Conservation (phyloP, 176 grass and related monocot species). For the Cenchrus purpureus region DNA sequence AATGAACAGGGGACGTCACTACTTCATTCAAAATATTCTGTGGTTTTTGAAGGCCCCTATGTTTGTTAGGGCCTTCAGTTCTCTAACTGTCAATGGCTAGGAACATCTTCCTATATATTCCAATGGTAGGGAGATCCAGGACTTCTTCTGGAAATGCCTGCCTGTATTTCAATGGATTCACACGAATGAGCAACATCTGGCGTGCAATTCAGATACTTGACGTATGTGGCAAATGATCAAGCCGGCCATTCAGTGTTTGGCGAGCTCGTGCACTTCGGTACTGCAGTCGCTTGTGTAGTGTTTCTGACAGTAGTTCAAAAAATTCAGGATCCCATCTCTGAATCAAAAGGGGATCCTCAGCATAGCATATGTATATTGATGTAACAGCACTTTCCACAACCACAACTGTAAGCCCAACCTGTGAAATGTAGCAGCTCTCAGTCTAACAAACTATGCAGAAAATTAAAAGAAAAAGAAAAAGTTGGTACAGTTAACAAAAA, state of each 20-base stretch:
- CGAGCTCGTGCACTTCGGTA: slow-evolving; percentile 79
- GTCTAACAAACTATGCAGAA: background rate
- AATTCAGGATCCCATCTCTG: slow-evolving; percentile 96
- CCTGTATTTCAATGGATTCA: background rate
- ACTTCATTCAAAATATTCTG: slow-evolving; percentile 14
- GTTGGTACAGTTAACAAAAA: background rate
- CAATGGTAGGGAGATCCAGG: slow-evolving; percentile 23
- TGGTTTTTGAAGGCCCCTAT: slow-evolving; percentile 29
- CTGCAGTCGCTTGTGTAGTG: slow-evolving; percentile 79
- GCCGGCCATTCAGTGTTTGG: slow-evolving; percentile 68
- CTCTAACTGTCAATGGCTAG: slow-evolving; percentile 24
- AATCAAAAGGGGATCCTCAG: slow-evolving; percentile 82
- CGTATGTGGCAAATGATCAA: slow-evolving; percentile 71
- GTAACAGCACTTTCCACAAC: slow-evolving; percentile 96
- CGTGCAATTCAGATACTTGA: slow-evolving; percentile 52
- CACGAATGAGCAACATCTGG: slow-evolving; percentile 17
- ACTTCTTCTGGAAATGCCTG: slow-evolving; percentile 27
- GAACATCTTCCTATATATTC: slow-evolving; percentile 32
- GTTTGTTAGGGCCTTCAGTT: slow-evolving; percentile 41
- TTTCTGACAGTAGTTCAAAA: slow-evolving; percentile 72
- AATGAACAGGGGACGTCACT: slow-evolving; percentile 20
- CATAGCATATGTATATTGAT: slow-evolving; percentile 97
- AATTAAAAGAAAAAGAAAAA: slow-evolving; percentile 9
- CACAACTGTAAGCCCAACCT: slow-evolving; percentile 88
- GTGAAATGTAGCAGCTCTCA: slow-evolving; percentile 42